phyloP scores from a whole-genome alignment of 805 yeast species.

The Tetrapisispora taiwanensis region DNA sequence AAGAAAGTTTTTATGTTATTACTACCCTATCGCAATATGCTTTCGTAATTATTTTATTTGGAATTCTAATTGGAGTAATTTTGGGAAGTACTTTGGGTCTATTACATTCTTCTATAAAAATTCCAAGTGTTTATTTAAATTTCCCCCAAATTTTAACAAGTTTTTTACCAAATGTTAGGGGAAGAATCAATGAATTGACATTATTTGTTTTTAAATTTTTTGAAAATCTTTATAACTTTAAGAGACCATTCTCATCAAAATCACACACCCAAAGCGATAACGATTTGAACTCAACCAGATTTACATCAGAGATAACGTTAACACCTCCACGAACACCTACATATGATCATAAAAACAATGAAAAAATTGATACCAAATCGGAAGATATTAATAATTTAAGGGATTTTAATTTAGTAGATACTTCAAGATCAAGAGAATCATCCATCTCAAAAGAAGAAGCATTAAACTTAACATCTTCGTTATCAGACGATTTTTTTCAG shows the following conservation, averaged over 20 bases:
- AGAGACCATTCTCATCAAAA: neutral
- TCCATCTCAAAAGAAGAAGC: slow-evolving; percentile 14
- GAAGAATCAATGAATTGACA: neutral
- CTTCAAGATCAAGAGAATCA: neutral
- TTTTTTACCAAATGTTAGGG: neutral
- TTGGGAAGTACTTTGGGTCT: slow-evolving; percentile 16
- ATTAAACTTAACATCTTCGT: slow-evolving; percentile 14
- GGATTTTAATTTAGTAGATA: neutral
- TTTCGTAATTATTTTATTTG: slow-evolving; percentile 16
- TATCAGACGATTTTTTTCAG: slow-evolving; percentile 24
- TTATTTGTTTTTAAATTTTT: neutral
- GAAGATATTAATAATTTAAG: neutral
- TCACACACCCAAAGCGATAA: neutral
- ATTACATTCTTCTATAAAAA: slow-evolving; percentile 13
- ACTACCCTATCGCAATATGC: slow-evolving; percentile 17
- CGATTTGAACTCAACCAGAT: neutral
- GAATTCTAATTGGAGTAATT: slow-evolving; percentile 13
- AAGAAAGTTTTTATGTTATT: slow-evolving; percentile 9
- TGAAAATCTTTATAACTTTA: neutral
- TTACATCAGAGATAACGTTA: neutral
- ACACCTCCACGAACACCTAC: slow-evolving; percentile 1
- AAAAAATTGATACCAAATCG: neutral
- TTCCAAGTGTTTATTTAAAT: slow-evolving; percentile 19
- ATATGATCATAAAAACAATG: neutral
- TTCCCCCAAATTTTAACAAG: slow-evolving; percentile 1